These are phyloP conservation scores for Neohortaea acidophila DNA, from an alignment of 495 filamentous ascomycete genomes.

Conservation along the genomic window DNA sequence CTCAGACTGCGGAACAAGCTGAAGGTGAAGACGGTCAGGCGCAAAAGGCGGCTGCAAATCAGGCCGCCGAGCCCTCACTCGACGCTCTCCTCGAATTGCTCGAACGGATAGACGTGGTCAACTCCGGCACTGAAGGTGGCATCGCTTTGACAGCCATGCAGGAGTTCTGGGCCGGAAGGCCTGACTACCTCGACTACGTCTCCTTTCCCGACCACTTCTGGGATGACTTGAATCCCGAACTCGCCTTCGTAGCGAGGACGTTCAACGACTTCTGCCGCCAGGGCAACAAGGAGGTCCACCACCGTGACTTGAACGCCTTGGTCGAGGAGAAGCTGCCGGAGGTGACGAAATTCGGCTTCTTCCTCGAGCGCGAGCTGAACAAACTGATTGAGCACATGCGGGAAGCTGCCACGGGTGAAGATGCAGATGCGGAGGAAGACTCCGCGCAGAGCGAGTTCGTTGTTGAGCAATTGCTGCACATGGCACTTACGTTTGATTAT, in stretches of 20 bases:
- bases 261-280: conserved; percentile 81
- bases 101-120: conserved; percentile 84
- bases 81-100: conserved; percentile 75
- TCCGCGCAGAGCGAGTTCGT: conserved; percentile 80
- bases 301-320: conserved; percentile 35
- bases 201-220: conserved; percentile 76
- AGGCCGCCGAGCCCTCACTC: conserved; percentile 45
- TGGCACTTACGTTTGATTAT: conserved; percentile 82
- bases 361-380: conserved; percentile 63
- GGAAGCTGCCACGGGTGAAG: conserved; percentile 34
- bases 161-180: conserved; percentile 86
- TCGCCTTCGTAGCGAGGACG: conserved; percentile 70
- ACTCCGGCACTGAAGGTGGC: conserved; percentile 76
- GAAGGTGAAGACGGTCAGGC: conserved; percentile 27
- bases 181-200: conserved; percentile 73
- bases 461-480: conserved; percentile 85
- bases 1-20: conserved; percentile 28
- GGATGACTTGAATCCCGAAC: conserved; percentile 71
- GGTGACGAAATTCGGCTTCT: conserved; percentile 74
- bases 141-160: conserved; percentile 85
- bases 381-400: conserved; percentile 54
- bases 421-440: conserved; percentile 58
- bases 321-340: conserved; percentile 89
- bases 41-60: conserved; percentile 22
- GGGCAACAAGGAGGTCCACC: conserved; percentile 48